phyloP scores from a whole-genome alignment of 23 red algal genomes.

The Gracilariopsis chorda region DNA sequence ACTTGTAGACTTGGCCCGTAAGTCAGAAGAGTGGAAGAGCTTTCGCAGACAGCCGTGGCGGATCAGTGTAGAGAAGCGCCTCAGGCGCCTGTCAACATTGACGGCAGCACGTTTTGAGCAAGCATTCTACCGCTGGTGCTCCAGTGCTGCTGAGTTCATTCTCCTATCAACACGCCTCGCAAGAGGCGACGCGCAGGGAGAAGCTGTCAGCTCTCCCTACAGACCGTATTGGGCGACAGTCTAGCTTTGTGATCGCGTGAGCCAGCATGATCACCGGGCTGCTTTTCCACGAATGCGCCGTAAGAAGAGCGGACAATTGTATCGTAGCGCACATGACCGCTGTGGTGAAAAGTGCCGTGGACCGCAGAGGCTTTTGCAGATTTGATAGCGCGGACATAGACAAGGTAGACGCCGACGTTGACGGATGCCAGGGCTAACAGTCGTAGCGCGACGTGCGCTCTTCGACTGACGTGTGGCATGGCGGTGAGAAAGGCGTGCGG shows the following conservation, averaged over 20 bases:
- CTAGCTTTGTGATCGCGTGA: not conserved
- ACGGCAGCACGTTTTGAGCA: no score
- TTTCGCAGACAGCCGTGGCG: no score
- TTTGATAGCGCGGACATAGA: slow-evolving; percentile 31
- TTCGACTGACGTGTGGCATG: not conserved
- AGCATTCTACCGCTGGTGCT: no score
- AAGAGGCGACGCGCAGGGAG: no score
- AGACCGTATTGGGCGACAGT: not conserved
- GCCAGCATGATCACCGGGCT: not conserved
- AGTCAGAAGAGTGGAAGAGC: no score
- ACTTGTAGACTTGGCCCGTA: no score
- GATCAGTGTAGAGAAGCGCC: no score
- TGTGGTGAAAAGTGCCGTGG: slow-evolving; percentile 11
- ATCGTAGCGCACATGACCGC: slow-evolving; percentile 8
- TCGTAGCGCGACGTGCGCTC: not conserved
- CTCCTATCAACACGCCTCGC: no score
- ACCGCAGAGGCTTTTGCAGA: slow-evolving; percentile 6
- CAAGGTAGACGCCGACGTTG: slow-evolving; percentile 18
- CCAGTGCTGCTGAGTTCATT: no score
- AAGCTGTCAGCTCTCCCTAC: no score
- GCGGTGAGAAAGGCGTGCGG: not conserved
- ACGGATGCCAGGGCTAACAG: not conserved
- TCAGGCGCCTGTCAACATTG: no score
- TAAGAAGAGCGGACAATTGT: slow-evolving; percentile 11
- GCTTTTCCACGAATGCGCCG: not conserved